These are phyloP conservation scores for Simmondsia chinensis DNA, from an alignment of 148 eudicot genomes.

Conservation along the genomic window DNA sequence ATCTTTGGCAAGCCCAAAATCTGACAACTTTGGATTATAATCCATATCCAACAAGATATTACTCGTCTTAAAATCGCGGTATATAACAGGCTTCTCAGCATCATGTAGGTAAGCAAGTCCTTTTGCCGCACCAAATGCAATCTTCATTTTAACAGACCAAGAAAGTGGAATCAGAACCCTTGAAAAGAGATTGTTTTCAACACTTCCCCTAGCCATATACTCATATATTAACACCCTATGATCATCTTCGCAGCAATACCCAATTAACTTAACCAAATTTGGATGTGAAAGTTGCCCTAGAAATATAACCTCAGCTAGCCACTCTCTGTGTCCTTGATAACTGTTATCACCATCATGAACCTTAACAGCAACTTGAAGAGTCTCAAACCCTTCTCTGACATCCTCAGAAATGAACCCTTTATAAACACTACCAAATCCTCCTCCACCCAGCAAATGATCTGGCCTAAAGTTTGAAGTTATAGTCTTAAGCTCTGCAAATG, in stretches of 20 bases:
- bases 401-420: slow-evolving; percentile 56
- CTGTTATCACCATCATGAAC: slow-evolving; percentile 86
- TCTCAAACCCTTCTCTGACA: slow-evolving; percentile 30
- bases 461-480: slow-evolving; percentile 68
- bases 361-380: slow-evolving; percentile 78
- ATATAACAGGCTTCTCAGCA: slow-evolving; percentile 83
- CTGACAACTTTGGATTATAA: slow-evolving; percentile 83
- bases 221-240: slow-evolving; percentile 74
- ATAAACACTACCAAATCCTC: slow-evolving; percentile 88
- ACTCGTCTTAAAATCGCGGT: slow-evolving; percentile 87
- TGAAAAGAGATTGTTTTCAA: slow-evolving; percentile 75
- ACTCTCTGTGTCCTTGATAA: slow-evolving; percentile 80
- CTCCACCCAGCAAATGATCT: slow-evolving; percentile 76
- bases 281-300: slow-evolving; percentile 92
- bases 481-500: slow-evolving; percentile 50
- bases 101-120: slow-evolving; percentile 88
- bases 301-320: slow-evolving; percentile 93
- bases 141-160: slow-evolving; percentile 86
- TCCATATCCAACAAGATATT: slow-evolving; percentile 76
- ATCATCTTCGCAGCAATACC: slow-evolving; percentile 87
- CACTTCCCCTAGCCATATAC: slow-evolving; percentile 84
- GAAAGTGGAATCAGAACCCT: slow-evolving; percentile 86
- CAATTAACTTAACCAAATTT: slow-evolving; percentile 76
- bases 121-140: slow-evolving; percentile 78
- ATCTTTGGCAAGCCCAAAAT: slow-evolving; percentile 88